Evolutionary conservation across 192 early-diverging fungal species (phyloP).

Genomic region (Entomortierella lignicola): DNA sequence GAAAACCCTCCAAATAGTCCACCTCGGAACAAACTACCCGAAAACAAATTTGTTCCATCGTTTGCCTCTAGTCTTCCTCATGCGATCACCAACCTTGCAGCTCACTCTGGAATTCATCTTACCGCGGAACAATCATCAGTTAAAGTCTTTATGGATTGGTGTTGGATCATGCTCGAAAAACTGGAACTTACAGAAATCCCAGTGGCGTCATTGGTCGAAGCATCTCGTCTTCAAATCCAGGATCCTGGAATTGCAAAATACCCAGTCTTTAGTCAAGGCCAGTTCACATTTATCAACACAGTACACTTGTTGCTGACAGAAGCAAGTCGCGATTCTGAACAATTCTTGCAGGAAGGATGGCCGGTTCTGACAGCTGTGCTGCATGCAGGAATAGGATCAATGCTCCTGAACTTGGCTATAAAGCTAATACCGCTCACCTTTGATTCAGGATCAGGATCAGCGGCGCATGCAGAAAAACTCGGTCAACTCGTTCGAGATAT

Average conservation of each 20-base stretch:
- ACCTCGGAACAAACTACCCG: conserved; percentile 14
- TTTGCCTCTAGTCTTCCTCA: conserved; percentile 40
- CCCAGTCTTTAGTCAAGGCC: conserved; percentile 33
- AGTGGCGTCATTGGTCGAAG: conserved; percentile 8
- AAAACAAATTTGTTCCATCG: conserved; percentile 10
- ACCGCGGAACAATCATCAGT: conserved; percentile 25
- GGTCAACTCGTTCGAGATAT: conserved; percentile 50
- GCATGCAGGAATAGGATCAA: conserved; percentile 23
- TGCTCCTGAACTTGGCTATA: conserved; percentile 33
- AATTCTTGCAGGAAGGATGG: conserved; percentile 63
- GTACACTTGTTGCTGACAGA: conserved; percentile 55
- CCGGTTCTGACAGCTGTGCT: conserved; percentile 49
- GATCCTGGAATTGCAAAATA: conserved; percentile 46
- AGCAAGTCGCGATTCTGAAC: conserved; percentile 49
- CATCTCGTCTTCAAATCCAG: conserved; percentile 30
- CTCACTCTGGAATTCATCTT: conserved; percentile 42
- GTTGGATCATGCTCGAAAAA: conserved; percentile 48
- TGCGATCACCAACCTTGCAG: conserved; percentile 35
- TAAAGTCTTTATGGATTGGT: conserved; percentile 59
- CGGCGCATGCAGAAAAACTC: conserved; percentile 17
- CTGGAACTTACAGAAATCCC: conserved; percentile 47
- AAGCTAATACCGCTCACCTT: conserved; percentile 47
- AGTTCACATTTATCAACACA: conserved; percentile 52
- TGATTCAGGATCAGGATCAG: conserved; percentile 11
- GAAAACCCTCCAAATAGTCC: neutral